Base-by-base conservation (phyloP, 2,329 filamentous ascomycete species). In the Xylariaceae sp. region DNA sequence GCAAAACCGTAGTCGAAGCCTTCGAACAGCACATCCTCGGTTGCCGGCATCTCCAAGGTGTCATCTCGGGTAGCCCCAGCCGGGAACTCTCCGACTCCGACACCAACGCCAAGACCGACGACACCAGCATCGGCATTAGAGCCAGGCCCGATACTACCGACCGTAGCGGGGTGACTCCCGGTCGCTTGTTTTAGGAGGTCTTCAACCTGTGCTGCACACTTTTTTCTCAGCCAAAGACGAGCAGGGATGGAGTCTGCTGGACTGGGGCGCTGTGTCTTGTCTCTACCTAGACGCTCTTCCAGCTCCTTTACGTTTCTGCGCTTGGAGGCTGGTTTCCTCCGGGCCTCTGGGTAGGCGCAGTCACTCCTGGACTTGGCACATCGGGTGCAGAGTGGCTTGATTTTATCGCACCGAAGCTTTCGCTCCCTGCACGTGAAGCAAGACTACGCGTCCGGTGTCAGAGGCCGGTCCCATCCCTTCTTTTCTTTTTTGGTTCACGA, bases 231-330 rank as follows among this genome's bases (percentile, higher is more conserved):
- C 21, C 11, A 24, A 6, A 24, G n/a, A n/a, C n/a, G n/a, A n/a
- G n/a, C n/a, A n/a, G n/a, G n/a, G n/a, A n/a, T n/a, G n/a, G n/a
- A n/a, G n/a, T n/a, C n/a, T n/a, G n/a, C n/a, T n/a, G n/a, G n/a
- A n/a, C n/a, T n/a, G n/a, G n/a, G n/a, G n/a, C n/a, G n/a, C n/a
- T n/a, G n/a, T n/a, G n/a, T n/a, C n/a, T n/a, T n/a, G n/a, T 38
- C 69, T 50, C 21, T 77, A 92, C 86, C 85, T 58, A 96, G 68
- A 56, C 90, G 77, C 48, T 87, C 87, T 62, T 96, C 90, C 41
- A 96, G 69, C 58, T 92, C 83, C 66, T 85, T 92, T 46, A 95
- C 89, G 62, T 95, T 95, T 50, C 85, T 81, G 55, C 88, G 74
- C 68, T 94, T 95, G 14, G 86, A 83, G 4, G 87, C 85, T 39